Base-by-base conservation (phyloP, 805 yeast genomes). In the Wickerhamomyces bisporus region DNA sequence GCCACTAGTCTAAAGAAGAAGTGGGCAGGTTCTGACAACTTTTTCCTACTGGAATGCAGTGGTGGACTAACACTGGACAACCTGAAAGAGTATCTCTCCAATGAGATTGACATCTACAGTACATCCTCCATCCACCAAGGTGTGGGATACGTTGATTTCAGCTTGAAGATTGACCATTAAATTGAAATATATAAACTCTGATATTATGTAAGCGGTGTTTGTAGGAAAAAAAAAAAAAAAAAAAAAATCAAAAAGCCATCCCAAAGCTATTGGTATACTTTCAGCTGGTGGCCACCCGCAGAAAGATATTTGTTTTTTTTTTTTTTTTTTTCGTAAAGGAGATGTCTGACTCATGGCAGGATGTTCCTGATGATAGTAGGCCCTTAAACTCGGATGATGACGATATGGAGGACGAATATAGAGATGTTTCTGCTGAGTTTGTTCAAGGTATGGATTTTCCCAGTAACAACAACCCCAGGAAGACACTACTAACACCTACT, bases 51-150 rank as follows among this genome's bases (percentile, higher is more conserved):
- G 36, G 98, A 89, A 61, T 89, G 97, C 62, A 80, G 91, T 38
- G 98, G 98, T 17, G 98, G 98, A 0, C 71, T 89, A 46, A 83
- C 84, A 3, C 64, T 79, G 47, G 70, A 74, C 4, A 89, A 89
- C 58, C 64, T 89, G 39, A 60, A 64, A 20, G 60, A 68, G 6
- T 91, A 73, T 53, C 67, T 89, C 51, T 79, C 88, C 49, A 73
- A 83, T 42, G 86, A 83, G 41, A 79, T 89, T 42, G 98, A 89
- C 51, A 80, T 89, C 47, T 91, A 88, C 67, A 82, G 94, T 26
- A 91, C 98, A 1, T 81, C 94, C 15, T 77, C 88, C 14, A 81
- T 91, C 42, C 98, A 89, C 58, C 98, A 89, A 64, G 97, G 97
- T n/a, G 71, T 81, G 9, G 77, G 80, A 0, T 74, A 84, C 23